phyloP scores from a whole-genome alignment of 2,329 filamentous ascomycete genomes.

The Phoma sp. region DNA sequence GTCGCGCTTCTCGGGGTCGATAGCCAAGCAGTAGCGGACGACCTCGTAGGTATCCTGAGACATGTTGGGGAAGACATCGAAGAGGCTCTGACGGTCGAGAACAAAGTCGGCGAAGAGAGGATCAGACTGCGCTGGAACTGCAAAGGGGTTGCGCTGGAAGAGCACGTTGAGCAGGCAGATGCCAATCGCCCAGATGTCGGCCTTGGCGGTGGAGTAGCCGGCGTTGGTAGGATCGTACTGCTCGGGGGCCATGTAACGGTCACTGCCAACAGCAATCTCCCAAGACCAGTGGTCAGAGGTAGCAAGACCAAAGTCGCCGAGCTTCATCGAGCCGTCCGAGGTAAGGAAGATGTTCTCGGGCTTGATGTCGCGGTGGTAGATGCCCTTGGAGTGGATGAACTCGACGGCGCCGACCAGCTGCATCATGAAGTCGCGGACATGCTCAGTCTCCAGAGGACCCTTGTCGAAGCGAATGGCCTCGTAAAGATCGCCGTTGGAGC shows the following conservation, averaged over 20 bases:
- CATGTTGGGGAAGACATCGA: slow-evolving; percentile 98
- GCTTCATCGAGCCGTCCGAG: slow-evolving; percentile 86
- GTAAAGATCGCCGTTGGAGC: slow-evolving; percentile 92
- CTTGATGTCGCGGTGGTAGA: slow-evolving; percentile 98
- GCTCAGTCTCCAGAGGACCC: slow-evolving; percentile 91
- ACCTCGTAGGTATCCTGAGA: slow-evolving; percentile 98
- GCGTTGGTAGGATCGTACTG: slow-evolving; percentile 88
- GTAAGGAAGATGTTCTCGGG: slow-evolving; percentile 98
- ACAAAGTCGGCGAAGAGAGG: slow-evolving; percentile 92
- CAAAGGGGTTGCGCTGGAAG: slow-evolving; percentile 96
- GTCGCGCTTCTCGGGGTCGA: slow-evolving; percentile 90
- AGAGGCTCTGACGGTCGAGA: slow-evolving; percentile 91
- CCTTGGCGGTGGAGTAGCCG: slow-evolving; percentile 91
- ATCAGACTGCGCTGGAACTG: slow-evolving; percentile 86
- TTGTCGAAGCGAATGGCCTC: slow-evolving; percentile 91
- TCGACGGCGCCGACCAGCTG: slow-evolving; percentile 88
- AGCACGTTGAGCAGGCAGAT: slow-evolving; percentile 96
- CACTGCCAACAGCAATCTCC: slow-evolving; percentile 93
- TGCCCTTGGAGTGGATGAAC: slow-evolving; percentile 86
- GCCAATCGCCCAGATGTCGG: slow-evolving; percentile 96
- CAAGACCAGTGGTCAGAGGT: slow-evolving; percentile 89
- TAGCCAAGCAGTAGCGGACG: slow-evolving; percentile 84
- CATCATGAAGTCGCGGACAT: slow-evolving; percentile 97
- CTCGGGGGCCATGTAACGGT: slow-evolving; percentile 98
- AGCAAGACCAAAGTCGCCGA: slow-evolving; percentile 94